Evolutionary conservation across 768 basidiomycete species (phyloP).

Genomic region (Rhodotorula babjevae): DNA sequence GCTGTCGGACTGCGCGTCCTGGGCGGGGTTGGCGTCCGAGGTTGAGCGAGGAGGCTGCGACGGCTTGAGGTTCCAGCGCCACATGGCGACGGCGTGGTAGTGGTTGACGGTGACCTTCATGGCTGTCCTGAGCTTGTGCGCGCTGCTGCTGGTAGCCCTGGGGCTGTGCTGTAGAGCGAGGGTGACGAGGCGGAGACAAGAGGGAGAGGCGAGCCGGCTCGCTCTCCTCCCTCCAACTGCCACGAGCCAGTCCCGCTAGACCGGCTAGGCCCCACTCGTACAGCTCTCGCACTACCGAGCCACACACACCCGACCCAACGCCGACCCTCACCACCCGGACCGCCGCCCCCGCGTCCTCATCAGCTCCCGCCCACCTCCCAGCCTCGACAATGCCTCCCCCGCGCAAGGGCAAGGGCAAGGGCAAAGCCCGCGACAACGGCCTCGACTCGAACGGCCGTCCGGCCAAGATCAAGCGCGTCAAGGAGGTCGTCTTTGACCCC

Average conservation of each 20-base stretch:
- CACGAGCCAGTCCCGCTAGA: too few species aligned
- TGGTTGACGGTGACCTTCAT: constrained; percentile 80
- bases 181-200: too few species aligned
- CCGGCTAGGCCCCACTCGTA: too few species aligned
- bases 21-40: too few species aligned
- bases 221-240: too few species aligned
- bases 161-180: neutral
- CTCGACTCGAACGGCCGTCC: constrained; percentile 22
- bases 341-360: neutral
- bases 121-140: neutral
- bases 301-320: too few species aligned
- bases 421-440: neutral
- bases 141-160: neutral
- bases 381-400: neutral
- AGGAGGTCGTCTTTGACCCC: constrained; percentile 37
- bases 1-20: neutral
- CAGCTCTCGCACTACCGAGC: too few species aligned
- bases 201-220: too few species aligned
- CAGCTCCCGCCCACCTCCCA: neutral
- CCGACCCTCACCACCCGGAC: neutral
- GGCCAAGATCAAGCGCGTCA: constrained; percentile 30
- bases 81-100: constrained; percentile 83
- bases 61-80: constrained; percentile 69
- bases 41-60: constrained; percentile 2
- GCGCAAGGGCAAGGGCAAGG: neutral